phyloP scores from a whole-genome alignment of 2,329 filamentous ascomycete species.

The Drechslerella stenobrocha region DNA sequence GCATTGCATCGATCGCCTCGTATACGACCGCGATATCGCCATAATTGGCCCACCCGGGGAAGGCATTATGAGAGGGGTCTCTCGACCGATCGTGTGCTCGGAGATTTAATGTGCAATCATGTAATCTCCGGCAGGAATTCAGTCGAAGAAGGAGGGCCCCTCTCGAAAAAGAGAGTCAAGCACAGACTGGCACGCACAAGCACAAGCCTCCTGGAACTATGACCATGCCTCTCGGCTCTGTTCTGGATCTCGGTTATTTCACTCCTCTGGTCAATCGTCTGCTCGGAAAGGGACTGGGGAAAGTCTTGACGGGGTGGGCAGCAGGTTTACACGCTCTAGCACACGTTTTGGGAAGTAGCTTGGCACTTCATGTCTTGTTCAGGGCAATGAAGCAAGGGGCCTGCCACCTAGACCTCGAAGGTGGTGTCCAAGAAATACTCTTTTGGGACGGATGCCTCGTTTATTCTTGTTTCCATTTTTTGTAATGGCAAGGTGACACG shows the following conservation, averaged over 20 bases:
- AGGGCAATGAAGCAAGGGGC: constrained; percentile 24
- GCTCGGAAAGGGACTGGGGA: background rate
- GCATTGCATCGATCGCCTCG: no score
- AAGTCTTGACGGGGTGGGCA: constrained; percentile 8
- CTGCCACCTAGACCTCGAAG: constrained; percentile 5
- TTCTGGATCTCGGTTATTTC: no score
- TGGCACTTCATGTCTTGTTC: constrained; percentile 16
- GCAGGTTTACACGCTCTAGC: constrained; percentile 30
- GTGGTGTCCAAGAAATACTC: background rate
- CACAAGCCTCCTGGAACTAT: no score
- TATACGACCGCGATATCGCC: no score
- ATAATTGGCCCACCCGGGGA: background rate
- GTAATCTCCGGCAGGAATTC: constrained; percentile 35
- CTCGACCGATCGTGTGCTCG: constrained; percentile 8
- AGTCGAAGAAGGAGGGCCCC: no score
- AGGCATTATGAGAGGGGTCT: constrained; percentile 8
- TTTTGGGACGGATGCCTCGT: constrained; percentile 35
- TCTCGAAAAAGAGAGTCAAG: background rate
- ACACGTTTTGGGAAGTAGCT: constrained; percentile 34
- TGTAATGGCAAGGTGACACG: constrained; percentile 35
- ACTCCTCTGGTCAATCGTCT: background rate
- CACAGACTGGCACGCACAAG: no score
- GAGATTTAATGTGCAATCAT: no score
- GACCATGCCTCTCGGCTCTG: no score
- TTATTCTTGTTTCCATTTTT: constrained; percentile 11